Conservation (phyloP, 2,329 filamentous ascomycete genomes). For the Xylariomycetidae sp. region DNA sequence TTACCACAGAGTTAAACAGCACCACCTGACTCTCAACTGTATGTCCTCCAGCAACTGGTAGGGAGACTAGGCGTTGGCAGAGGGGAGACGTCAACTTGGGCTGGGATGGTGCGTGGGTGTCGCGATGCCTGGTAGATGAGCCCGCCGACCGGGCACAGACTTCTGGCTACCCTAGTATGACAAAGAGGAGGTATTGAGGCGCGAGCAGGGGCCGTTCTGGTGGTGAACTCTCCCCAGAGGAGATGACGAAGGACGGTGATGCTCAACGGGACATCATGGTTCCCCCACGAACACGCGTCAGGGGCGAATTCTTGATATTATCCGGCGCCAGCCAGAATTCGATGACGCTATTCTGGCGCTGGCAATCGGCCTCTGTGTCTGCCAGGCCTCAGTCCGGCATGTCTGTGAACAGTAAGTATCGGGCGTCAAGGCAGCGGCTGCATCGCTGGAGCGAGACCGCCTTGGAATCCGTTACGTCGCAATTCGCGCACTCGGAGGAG, state of each 20-base stretch:
- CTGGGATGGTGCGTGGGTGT: no score
- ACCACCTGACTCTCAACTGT: no score
- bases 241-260: slow-evolving; percentile 12
- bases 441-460: slow-evolving; percentile 2
- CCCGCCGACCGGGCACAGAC: slow-evolving; percentile 6
- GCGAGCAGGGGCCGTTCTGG: no score
- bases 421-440: slow-evolving; percentile 1
- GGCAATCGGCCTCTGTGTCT: slow-evolving; percentile 11
- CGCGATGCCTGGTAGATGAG: not conserved
- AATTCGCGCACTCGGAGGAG: no score
- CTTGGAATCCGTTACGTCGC: no score
- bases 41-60: no score
- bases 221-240: no score
- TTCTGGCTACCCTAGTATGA: no score
- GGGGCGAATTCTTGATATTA: slow-evolving; percentile 10
- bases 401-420: slow-evolving; percentile 4
- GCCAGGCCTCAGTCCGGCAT: slow-evolving; percentile 9
- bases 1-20: no score
- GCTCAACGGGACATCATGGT: slow-evolving; percentile 15
- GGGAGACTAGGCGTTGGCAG: no score
- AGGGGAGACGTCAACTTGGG: no score
- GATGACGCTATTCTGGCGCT: slow-evolving; percentile 16
- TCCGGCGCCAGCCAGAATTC: slow-evolving; percentile 10
- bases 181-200: no score
- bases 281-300: slow-evolving; percentile 15